Evolutionary conservation across 2,329 filamentous ascomycete species (phyloP).

Genomic region (Fusarium sp.): DNA sequence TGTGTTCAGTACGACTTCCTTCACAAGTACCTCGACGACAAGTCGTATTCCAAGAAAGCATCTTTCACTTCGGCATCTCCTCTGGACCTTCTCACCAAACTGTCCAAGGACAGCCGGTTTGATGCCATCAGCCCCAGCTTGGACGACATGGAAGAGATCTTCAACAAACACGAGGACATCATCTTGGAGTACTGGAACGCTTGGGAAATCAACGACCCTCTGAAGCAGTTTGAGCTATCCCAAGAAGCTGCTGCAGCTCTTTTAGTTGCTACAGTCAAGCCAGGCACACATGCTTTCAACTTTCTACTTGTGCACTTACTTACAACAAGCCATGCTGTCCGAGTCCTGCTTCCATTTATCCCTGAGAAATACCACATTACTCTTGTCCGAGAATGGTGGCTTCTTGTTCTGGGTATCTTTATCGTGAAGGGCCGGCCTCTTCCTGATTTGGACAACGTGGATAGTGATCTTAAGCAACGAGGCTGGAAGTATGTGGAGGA

Average conservation of each 20-base stretch:
- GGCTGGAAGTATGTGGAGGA: constrained; percentile 83
- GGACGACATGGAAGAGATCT: constrained; percentile 75
- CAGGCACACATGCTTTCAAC: constrained; percentile 76
- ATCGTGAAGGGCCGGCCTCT: constrained; percentile 79
- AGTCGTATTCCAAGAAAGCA: constrained; percentile 75
- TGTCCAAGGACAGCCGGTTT: constrained; percentile 77
- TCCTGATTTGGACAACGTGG: constrained; percentile 75
- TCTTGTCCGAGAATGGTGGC: constrained; percentile 89
- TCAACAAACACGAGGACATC: constrained; percentile 75
- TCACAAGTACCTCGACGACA: constrained; percentile 78
- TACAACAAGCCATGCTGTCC: constrained; percentile 87
- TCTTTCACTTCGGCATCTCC: constrained; percentile 72
- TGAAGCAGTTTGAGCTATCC: constrained; percentile 80
- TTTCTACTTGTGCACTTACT: constrained; percentile 87
- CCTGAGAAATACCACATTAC: constrained; percentile 78
- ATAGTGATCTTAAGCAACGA: constrained; percentile 69
- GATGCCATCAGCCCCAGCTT: constrained; percentile 68
- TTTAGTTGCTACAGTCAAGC: constrained; percentile 70
- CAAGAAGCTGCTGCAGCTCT: constrained; percentile 72
- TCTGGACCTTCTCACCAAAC: constrained; percentile 76
- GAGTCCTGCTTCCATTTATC: constrained; percentile 84
- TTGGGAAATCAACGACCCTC: constrained; percentile 79
- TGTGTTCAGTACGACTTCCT: constrained; percentile 69
- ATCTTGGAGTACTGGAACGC: constrained; percentile 92
- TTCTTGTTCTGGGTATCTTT: constrained; percentile 83